Conservation (phyloP, 306 rosid species). For the Prunus mira region DNA sequence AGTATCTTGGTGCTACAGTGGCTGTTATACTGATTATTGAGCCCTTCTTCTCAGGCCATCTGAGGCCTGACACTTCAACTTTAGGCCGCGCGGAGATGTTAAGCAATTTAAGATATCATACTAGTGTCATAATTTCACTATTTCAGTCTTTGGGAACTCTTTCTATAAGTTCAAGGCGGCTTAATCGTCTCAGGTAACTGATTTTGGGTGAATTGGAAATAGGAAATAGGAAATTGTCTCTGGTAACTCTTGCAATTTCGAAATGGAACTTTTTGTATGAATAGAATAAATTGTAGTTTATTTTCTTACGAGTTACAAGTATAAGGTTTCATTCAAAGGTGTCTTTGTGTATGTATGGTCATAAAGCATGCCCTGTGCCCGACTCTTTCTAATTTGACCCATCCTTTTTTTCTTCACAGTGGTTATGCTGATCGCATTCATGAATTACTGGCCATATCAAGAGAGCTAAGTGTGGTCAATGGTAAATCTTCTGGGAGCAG, state of each 20-base stretch:
- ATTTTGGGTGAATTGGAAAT: slow-evolving; percentile 4
- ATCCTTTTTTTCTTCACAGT: slow-evolving; percentile 40
- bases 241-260: not conserved
- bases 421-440: slow-evolving; percentile 96
- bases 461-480: slow-evolving; percentile 64
- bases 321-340: not conserved
- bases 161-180: slow-evolving; percentile 86
- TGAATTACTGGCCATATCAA: slow-evolving; percentile 75
- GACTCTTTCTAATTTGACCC: slow-evolving; percentile 23
- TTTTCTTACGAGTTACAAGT: not conserved
- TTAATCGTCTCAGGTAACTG: slow-evolving; percentile 89
- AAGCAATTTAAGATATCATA: slow-evolving; percentile 98
- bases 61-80: slow-evolving; percentile 93
- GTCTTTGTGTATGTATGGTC: not conserved
- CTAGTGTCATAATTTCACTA: slow-evolving; percentile 90
- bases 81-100: slow-evolving; percentile 99
- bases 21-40: slow-evolving; percentile 94
- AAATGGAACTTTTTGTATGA: not conserved
- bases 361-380: slow-evolving; percentile 9
- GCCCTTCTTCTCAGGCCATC: slow-evolving; percentile 93
- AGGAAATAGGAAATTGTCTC: not conserved
- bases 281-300: not conserved
- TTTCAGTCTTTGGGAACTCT: slow-evolving; percentile 96
- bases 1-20: slow-evolving; percentile 97
- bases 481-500: slow-evolving; percentile 56